These are phyloP conservation scores for Irpex sp. DNA, from an alignment of 1,284 basidiomycete genomes.

Conservation along the genomic window DNA sequence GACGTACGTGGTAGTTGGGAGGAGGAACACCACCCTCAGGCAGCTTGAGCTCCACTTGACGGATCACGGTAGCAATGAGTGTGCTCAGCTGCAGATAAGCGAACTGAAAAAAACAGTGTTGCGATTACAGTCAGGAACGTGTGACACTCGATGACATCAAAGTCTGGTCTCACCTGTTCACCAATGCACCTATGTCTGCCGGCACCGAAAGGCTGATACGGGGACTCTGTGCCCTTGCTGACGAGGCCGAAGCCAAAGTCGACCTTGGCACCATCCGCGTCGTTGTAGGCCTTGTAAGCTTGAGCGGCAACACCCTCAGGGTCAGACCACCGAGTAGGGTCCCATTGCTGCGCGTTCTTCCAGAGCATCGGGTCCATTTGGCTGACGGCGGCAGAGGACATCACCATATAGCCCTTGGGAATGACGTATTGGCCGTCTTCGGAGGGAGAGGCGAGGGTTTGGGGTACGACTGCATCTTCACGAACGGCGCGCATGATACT, in stretches of 20 bases:
- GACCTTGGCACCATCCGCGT: slow-evolving; percentile 78
- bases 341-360: slow-evolving; percentile 71
- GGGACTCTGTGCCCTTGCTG: slow-evolving; percentile 86
- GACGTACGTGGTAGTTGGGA: slow-evolving; percentile 85
- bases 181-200: slow-evolving; percentile 94
- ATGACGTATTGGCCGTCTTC: slow-evolving; percentile 76
- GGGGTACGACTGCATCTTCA: slow-evolving; percentile 78
- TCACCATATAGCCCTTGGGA: slow-evolving; percentile 87
- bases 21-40: slow-evolving; percentile 59
- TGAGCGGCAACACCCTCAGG: slow-evolving; percentile 69
- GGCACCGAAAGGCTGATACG: slow-evolving; percentile 95
- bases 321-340: slow-evolving; percentile 84
- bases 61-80: slow-evolving; percentile 76
- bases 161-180: slow-evolving; percentile 59
- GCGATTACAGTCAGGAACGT: not conserved
- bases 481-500: slow-evolving; percentile 88
- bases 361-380: slow-evolving; percentile 88
- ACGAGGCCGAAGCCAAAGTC: slow-evolving; percentile 96
- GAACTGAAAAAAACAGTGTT: slow-evolving; percentile 48
- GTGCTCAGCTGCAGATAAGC: slow-evolving; percentile 93
- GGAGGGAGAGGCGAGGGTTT: slow-evolving; percentile 73
- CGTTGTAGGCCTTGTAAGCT: slow-evolving; percentile 70
- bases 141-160: not conserved
- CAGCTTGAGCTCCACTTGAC: slow-evolving; percentile 72
- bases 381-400: slow-evolving; percentile 86